A percentile compares a stretch with the other conserved stretches of the same genome.
These are phyloP conservation scores for Candida sojae DNA, from an alignment of 1,139 yeast species.

Conservation along the genomic window DNA sequence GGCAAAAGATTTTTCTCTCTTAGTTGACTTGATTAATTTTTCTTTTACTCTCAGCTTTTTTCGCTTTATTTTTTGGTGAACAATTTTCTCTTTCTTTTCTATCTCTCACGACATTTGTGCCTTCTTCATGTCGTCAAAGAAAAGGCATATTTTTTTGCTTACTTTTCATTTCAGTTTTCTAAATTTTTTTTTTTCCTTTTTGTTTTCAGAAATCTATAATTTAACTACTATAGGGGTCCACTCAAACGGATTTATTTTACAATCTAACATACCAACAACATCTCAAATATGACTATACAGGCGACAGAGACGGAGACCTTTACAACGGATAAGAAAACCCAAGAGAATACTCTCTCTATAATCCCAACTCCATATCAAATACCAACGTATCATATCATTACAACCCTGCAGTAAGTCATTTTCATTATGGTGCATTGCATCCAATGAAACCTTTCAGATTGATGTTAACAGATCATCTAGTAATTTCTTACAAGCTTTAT, in stretches of 20 bases:
- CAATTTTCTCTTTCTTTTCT: no score
- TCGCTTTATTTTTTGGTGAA: background rate
- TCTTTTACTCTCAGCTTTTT: background rate
- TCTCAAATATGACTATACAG: constrained; percentile 17
- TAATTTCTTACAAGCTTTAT: constrained; percentile 79
- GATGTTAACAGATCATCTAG: constrained; percentile 91
- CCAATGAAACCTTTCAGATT: constrained; percentile 98
- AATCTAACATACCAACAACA: no score
- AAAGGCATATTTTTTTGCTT: no score
- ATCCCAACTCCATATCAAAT: constrained; percentile 38
- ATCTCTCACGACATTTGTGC: no score
- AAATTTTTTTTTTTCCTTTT: no score
- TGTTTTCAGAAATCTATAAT: no score
- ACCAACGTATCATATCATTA: constrained; percentile 80
- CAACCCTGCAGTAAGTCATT: constrained; percentile 78
- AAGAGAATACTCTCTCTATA: constrained; percentile 56
- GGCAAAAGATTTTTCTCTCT: constrained; percentile 5
- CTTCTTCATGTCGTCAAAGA: no score
- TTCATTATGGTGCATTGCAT: constrained; percentile 89
- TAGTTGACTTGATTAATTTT: background rate
- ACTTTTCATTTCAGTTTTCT: no score
- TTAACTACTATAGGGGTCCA: no score
- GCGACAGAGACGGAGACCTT: constrained; percentile 34
- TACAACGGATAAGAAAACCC: constrained; percentile 58
- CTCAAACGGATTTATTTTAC: no score